These are phyloP conservation scores for Petunia secreta DNA, from an alignment of 257 asterid species.

Conservation along the genomic window DNA sequence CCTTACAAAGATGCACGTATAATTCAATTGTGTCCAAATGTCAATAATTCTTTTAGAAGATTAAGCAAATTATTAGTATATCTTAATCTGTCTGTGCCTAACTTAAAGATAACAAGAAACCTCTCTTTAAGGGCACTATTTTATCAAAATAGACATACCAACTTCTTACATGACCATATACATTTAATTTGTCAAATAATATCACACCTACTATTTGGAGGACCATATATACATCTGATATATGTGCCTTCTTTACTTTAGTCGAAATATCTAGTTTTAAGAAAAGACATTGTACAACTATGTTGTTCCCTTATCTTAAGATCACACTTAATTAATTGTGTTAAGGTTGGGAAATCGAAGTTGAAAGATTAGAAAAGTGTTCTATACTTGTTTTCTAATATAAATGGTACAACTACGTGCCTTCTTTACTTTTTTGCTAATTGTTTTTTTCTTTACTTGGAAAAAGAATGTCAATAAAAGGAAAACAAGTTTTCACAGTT, in stretches of 20 bases:
- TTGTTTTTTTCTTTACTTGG: too few relatives aligned
- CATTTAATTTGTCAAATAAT: not conserved
- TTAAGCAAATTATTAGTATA: not conserved
- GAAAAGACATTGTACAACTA: not conserved
- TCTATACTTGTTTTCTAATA: too few relatives aligned
- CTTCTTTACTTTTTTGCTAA: too few relatives aligned
- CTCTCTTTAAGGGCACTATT: not conserved
- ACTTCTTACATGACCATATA: not conserved
- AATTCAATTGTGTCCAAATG: not conserved
- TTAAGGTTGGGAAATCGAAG: not conserved
- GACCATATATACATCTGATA: not conserved
- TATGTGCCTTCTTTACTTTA: not conserved
- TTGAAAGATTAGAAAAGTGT: too few relatives aligned
- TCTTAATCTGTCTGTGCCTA: not conserved
- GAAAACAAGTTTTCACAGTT: not conserved
- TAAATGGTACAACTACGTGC: too few relatives aligned
- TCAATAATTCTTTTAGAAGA: not conserved
- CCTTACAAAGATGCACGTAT: not conserved
- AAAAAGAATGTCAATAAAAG: not conserved
- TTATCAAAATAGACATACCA: slow-evolving; percentile 7
- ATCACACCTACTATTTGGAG: not conserved
- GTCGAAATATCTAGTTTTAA: not conserved
- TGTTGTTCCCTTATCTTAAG: not conserved
- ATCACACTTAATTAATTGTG: not conserved
- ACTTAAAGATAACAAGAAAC: not conserved